Conservation (phyloP, 331 rosid species). For the Phaseolus coccineus region DNA sequence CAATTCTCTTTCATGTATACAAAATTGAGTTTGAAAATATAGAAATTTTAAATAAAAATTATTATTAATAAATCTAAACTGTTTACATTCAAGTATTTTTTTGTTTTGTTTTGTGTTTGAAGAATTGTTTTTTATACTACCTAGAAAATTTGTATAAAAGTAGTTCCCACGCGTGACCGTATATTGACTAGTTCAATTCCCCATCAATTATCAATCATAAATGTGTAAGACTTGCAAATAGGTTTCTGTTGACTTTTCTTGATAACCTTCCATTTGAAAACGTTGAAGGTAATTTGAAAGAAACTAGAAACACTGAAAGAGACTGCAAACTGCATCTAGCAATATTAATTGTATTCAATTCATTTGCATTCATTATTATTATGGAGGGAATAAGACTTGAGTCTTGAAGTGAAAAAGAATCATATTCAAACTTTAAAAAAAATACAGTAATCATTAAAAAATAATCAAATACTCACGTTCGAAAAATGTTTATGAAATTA, state of each 20-base stretch:
- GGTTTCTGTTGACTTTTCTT: slow-evolving; percentile 23
- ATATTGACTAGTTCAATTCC: too few relatives aligned
- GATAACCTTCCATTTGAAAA: neutral
- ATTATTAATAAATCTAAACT: too few relatives aligned
- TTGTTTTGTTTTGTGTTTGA: too few relatives aligned
- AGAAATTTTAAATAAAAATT: neutral
- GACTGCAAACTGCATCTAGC: neutral
- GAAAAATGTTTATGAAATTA: too few relatives aligned
- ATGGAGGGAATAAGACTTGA: neutral
- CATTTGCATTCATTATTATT: neutral
- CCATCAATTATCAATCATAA: slow-evolving; percentile 9
- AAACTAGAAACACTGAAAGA: slow-evolving; percentile 11
- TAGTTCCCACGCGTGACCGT: too few relatives aligned
- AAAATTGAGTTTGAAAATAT: neutral
- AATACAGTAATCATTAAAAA: neutral
- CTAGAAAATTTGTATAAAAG: too few relatives aligned
- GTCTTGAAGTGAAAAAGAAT: neutral
- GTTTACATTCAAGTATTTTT: too few relatives aligned
- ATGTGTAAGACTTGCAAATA: neutral
- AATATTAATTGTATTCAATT: neutral
- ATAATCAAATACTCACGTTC: neutral
- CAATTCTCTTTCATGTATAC: neutral
- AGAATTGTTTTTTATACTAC: too few relatives aligned
- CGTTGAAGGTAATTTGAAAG: neutral
- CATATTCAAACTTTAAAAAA: neutral